Evolutionary conservation across 2,329 filamentous ascomycete genomes (phyloP).

Genomic region (Xylaria sp.): DNA sequence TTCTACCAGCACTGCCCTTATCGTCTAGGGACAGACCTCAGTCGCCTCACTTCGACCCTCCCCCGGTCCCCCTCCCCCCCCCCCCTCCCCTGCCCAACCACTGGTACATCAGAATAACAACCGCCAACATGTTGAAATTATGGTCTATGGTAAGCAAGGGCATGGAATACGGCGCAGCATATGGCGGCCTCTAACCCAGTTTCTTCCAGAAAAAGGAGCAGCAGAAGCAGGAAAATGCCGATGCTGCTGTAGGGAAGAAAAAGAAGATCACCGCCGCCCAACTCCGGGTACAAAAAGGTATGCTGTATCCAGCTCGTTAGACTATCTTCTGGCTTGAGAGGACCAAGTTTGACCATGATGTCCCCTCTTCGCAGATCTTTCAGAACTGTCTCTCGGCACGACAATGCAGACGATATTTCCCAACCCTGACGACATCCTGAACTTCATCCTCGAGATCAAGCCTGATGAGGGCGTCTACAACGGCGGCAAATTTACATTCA

Average conservation of each 20-base stretch:
- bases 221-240: conserved; percentile 88
- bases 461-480: conserved; percentile 91
- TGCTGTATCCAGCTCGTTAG: neutral
- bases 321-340: neutral
- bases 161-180: neutral
- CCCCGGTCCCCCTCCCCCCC: neutral
- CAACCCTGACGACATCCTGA: conserved; percentile 83
- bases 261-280: conserved; percentile 99
- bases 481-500: conserved; percentile 84
- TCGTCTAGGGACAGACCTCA: neutral
- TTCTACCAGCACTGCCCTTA: neutral
- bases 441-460: conserved; percentile 81
- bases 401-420: conserved; percentile 85
- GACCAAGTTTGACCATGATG: neutral
- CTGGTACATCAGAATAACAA: conserved; percentile 16
- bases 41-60: neutral
- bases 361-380: conserved; percentile 65
- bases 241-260: conserved; percentile 79
- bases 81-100: neutral
- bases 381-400: conserved; percentile 76
- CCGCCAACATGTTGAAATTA: conserved; percentile 90
- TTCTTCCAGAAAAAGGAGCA: conserved; percentile 85
- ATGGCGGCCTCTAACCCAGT: conserved; percentile 33
- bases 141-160: conserved; percentile 87
- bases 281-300: conserved; percentile 94